A percentile compares a stretch with the other conserved stretches of the same genome.
These are phyloP conservation scores for Hypholoma sublateritium DNA, from an alignment of 768 basidiomycete genomes.

Conservation along the genomic window DNA sequence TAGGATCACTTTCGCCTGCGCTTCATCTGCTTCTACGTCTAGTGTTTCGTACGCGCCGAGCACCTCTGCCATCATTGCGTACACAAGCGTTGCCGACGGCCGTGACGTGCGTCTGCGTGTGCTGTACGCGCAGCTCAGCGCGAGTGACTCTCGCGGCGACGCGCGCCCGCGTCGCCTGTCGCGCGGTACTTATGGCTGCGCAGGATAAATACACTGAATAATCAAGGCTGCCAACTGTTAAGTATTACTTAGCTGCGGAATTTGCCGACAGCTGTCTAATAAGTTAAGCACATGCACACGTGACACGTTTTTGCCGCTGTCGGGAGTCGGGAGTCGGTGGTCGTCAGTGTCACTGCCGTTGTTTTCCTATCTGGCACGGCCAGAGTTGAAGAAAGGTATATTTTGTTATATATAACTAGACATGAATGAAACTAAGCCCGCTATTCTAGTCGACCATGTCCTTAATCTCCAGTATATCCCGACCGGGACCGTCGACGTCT, in stretches of 20 bases:
- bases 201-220: too few species aligned
- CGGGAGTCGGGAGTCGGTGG: too few species aligned
- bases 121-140: slow-evolving; percentile 26
- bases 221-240: too few species aligned
- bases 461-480: slow-evolving; percentile 14
- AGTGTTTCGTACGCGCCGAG: slow-evolving; percentile 28
- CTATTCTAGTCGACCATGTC: slow-evolving; percentile 14
- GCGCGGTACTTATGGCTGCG: slow-evolving; percentile 21
- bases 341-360: too few species aligned
- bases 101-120: slow-evolving; percentile 28
- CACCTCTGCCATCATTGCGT: slow-evolving; percentile 23
- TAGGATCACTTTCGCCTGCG: slow-evolving; percentile 50
- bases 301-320: too few species aligned
- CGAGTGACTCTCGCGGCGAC: slow-evolving; percentile 45
- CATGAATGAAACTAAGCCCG: not conserved
- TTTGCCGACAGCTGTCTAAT: too few species aligned
- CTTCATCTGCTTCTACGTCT: slow-evolving; percentile 41
- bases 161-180: slow-evolving; percentile 47
- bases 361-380: too few species aligned
- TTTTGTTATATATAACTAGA: too few species aligned
- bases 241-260: too few species aligned
- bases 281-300: too few species aligned
- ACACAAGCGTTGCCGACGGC: slow-evolving; percentile 23
- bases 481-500: slow-evolving; percentile 18
- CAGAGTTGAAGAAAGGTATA: too few species aligned